These are phyloP conservation scores for Solanum chmielewskii DNA, from an alignment of 257 asterid genomes.

Conservation along the genomic window DNA sequence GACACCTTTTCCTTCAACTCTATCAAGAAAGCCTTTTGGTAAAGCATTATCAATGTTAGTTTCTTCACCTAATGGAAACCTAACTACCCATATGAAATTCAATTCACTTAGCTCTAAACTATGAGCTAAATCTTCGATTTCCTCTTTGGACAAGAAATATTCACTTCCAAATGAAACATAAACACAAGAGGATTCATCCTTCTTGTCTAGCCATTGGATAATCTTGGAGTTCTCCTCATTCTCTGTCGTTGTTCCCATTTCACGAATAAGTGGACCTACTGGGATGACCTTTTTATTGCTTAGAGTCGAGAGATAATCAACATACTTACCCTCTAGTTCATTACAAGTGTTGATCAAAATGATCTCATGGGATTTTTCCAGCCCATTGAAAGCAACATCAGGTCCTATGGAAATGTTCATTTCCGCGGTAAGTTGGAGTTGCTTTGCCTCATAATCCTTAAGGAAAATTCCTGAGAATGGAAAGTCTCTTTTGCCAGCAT, in stretches of 20 bases:
- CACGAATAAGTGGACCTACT: constrained; percentile 22
- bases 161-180: constrained; percentile 41
- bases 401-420: not conserved
- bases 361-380: constrained; percentile 11
- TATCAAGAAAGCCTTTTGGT: constrained; percentile 29
- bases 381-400: not conserved
- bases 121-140: constrained; percentile 21
- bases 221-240: constrained; percentile 5
- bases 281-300: constrained; percentile 1
- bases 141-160: constrained; percentile 20
- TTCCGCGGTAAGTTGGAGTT: not conserved
- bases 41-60: not conserved
- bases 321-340: constrained; percentile 21
- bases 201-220: constrained; percentile 16
- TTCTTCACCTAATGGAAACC: constrained; percentile 16
- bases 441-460: constrained; percentile 7
- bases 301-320: constrained; percentile 22
- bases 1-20: constrained; percentile 17
- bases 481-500: not conserved
- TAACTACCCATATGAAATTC: constrained; percentile 32
- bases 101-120: constrained; percentile 22
- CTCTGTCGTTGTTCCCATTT: not conserved
- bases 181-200: constrained; percentile 12
- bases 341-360: constrained; percentile 20
- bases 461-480: constrained; percentile 25